phyloP scores from a whole-genome alignment of 1,284 basidiomycete genomes.

The Salmacisia buchloeana region DNA sequence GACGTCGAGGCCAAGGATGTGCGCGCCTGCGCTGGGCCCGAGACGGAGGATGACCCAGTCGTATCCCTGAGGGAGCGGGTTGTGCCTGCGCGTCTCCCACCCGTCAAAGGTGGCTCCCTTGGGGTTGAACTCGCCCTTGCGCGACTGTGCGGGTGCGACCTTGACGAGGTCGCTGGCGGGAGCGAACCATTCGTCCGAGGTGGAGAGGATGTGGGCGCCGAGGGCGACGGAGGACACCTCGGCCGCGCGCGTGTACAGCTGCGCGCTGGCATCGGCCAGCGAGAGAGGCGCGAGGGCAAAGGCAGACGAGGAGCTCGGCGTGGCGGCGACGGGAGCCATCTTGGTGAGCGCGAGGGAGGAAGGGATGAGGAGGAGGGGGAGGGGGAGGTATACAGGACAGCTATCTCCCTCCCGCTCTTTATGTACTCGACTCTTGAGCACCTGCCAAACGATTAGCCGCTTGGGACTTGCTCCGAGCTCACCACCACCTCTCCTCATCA shows the following conservation, averaged over 20 bases:
- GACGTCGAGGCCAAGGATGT: constrained; percentile 78
- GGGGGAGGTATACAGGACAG: too few species aligned
- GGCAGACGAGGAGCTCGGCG: background rate
- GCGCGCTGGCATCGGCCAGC: background rate
- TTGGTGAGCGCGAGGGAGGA: too few species aligned
- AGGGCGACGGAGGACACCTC: constrained; percentile 84
- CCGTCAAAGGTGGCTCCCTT: constrained; percentile 91
- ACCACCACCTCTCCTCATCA: too few species aligned
- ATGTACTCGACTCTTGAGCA: too few species aligned
- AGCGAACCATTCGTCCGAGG: constrained; percentile 95
- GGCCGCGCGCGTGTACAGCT: constrained; percentile 17
- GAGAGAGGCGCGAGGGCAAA: background rate
- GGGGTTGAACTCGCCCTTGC: constrained; percentile 87
- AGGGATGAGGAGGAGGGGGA: too few species aligned
- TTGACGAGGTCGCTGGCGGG: constrained; percentile 76
- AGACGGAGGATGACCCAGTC: constrained; percentile 93
- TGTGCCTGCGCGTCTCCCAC: constrained; percentile 89
- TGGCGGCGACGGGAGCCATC: too few species aligned
- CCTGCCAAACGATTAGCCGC: too few species aligned
- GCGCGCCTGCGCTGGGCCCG: constrained; percentile 65
- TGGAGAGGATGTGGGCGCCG: constrained; percentile 68
- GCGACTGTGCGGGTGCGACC: constrained; percentile 52
- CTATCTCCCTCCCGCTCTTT: too few species aligned
- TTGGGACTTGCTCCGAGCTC: too few species aligned
- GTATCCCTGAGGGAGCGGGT: constrained; percentile 58